Evolutionary conservation across 768 basidiomycete species (phyloP).

Genomic region (Trametes sanguinea): DNA sequence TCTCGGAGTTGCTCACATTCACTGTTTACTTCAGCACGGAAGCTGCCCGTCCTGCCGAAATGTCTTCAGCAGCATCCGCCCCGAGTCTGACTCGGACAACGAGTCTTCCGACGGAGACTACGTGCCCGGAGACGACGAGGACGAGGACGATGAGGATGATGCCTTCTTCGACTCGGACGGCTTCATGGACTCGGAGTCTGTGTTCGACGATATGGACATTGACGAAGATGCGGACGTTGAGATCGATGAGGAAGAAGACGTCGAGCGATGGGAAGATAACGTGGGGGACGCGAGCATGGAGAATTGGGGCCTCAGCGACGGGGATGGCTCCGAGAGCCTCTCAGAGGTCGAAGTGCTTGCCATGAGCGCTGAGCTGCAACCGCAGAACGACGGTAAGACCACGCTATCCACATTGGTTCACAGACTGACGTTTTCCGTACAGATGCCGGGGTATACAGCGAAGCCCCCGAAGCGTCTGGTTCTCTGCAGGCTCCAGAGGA

Average conservation of each 20-base stretch:
- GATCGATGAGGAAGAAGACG: slow-evolving; percentile 13
- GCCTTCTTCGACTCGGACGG: slow-evolving; percentile 45
- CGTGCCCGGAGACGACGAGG: slow-evolving; percentile 56
- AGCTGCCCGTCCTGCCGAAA: slow-evolving; percentile 71
- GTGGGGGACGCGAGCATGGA: slow-evolving; percentile 31
- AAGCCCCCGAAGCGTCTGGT: slow-evolving; percentile 6
- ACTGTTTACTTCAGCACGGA: slow-evolving; percentile 50
- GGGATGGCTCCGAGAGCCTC: slow-evolving; percentile 28
- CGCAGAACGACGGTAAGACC: slow-evolving; percentile 9
- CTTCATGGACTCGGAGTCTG: slow-evolving; percentile 39
- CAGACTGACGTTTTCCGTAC: neutral
- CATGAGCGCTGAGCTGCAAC: slow-evolving; percentile 15
- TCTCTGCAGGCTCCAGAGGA: slow-evolving; percentile 7
- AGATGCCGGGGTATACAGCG: slow-evolving; percentile 18
- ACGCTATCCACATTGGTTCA: too few species aligned
- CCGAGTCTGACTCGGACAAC: slow-evolving; percentile 55
- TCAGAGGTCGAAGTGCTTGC: slow-evolving; percentile 23
- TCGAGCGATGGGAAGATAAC: slow-evolving; percentile 23
- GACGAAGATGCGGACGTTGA: slow-evolving; percentile 27
- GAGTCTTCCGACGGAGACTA: slow-evolving; percentile 74
- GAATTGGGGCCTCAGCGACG: slow-evolving; percentile 45
- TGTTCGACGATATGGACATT: slow-evolving; percentile 44
- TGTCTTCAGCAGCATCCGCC: slow-evolving; percentile 55
- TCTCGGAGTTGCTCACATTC: neutral
- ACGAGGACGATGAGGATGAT: slow-evolving; percentile 45